Evolutionary conservation across 1,284 basidiomycete species (phyloP).

Genomic region (Gymnopus androsaceus): DNA sequence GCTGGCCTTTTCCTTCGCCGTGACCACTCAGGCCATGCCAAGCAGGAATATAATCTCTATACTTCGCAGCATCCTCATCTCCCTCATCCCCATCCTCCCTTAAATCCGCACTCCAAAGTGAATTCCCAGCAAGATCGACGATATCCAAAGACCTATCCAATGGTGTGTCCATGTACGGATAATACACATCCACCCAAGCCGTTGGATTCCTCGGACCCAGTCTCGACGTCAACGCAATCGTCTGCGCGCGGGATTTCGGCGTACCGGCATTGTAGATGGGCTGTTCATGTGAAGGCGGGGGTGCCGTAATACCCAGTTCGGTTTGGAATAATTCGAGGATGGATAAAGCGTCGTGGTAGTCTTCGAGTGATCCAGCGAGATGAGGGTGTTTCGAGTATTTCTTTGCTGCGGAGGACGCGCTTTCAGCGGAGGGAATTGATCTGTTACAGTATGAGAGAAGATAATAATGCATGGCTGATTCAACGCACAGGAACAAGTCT

Average conservation of each 20-base stretch:
- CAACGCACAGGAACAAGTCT: constrained; percentile 37
- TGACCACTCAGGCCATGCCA: constrained; percentile 73
- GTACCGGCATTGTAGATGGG: constrained; percentile 72
- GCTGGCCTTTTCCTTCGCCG: constrained; percentile 64
- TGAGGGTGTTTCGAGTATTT: constrained; percentile 70
- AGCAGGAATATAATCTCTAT: constrained; percentile 57
- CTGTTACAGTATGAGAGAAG: constrained; percentile 32
- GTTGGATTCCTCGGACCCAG: constrained; percentile 44
- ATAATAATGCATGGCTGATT: too few relatives aligned
- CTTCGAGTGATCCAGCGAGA: constrained; percentile 67
- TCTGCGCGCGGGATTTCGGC: constrained; percentile 61
- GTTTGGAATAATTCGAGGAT: constrained; percentile 65
- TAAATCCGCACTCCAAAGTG: constrained; percentile 71
- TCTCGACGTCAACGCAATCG: constrained; percentile 50
- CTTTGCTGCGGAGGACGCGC: constrained; percentile 58
- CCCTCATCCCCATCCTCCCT: constrained; percentile 66
- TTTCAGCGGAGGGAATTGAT: constrained; percentile 56
- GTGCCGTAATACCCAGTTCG: constrained; percentile 50
- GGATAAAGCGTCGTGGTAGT: constrained; percentile 64
- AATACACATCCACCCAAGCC: constrained; percentile 84
- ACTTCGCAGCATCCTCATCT: constrained; percentile 65
- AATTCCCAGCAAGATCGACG: constrained; percentile 51
- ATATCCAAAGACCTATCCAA: constrained; percentile 65
- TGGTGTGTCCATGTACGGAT: constrained; percentile 77
- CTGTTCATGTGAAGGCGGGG: constrained; percentile 35